Conservation (phyloP, 345 rosid species). For the Capsella bursapastoris region DNA sequence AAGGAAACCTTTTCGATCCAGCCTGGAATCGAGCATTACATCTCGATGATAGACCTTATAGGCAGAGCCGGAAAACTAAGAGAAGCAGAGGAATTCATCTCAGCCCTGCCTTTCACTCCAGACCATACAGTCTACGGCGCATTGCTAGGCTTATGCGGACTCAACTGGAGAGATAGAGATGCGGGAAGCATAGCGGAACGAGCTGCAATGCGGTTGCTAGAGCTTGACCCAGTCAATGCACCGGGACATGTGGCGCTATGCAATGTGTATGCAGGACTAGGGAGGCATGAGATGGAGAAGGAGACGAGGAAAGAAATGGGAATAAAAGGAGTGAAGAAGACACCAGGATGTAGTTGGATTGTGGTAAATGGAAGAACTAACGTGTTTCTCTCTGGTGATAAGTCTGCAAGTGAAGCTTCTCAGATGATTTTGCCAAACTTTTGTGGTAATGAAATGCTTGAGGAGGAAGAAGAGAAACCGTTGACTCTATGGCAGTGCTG, state of each 20-base stretch:
- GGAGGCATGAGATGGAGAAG: constrained; percentile 60
- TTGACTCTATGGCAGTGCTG: constrained; percentile 3
- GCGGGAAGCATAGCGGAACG: constrained; percentile 48
- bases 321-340: constrained; percentile 74
- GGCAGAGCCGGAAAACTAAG: constrained; percentile 70
- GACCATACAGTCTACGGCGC: constrained; percentile 67
- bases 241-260: constrained; percentile 73
- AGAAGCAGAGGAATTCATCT: constrained; percentile 70
- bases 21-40: constrained; percentile 70
- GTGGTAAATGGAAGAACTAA: constrained; percentile 54
- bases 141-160: constrained; percentile 65
- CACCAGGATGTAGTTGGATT: constrained; percentile 87
- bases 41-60: constrained; percentile 70
- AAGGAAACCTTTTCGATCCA: constrained; percentile 52
- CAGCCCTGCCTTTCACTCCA: constrained; percentile 61
- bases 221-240: constrained; percentile 68
- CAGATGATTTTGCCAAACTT: constrained; percentile 49
- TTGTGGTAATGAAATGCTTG: constrained; percentile 33
- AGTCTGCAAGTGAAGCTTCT: constrained; percentile 42
- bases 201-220: constrained; percentile 56
- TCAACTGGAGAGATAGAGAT: constrained; percentile 46
- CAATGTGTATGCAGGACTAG: constrained; percentile 63
- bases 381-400: constrained; percentile 69
- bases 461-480: constrained; percentile 24
- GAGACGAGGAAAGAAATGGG: constrained; percentile 72